Percentiles rank a stretch among this genome's conserved stretches.
phyloP scores from a whole-genome alignment of 169 alveolate species.

The Plasmodium gallinaceum region DNA sequence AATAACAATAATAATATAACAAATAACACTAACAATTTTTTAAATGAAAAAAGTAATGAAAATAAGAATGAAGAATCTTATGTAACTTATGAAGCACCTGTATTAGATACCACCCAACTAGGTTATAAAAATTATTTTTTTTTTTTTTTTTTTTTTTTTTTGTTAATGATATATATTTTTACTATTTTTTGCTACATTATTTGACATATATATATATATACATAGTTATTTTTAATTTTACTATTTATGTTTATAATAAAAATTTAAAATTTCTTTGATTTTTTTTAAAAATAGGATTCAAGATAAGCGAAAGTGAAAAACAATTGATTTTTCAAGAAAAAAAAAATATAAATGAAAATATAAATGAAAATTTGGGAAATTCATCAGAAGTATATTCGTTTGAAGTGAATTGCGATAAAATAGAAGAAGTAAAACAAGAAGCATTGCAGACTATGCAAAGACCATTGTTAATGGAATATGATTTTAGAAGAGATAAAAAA shows the following conservation, averaged over 20 bases:
- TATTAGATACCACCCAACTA: constrained; percentile 81
- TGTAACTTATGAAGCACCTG: constrained; percentile 78
- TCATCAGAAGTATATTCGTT: constrained; percentile 87
- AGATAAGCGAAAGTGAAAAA: constrained; percentile 75
- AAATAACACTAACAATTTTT: constrained; percentile 11
- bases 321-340: constrained; percentile 45
- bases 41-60: constrained; percentile 21
- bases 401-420: constrained; percentile 91
- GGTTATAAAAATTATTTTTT: constrained; percentile 46
- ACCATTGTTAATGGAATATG: constrained; percentile 98
- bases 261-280: neutral
- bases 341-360: constrained; percentile 37
- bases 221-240: neutral
- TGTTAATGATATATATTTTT: neutral
- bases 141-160: neutral
- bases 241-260: too few relatives aligned
- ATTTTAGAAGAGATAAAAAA: constrained; percentile 93
- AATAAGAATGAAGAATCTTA: constrained; percentile 65
- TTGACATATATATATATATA: neutral
- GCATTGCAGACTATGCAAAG: constrained; percentile 91
- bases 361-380: constrained; percentile 27
- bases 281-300: constrained; percentile 59
- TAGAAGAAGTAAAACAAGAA: constrained; percentile 91
- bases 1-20: too few relatives aligned
- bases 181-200: neutral